A percentile compares a stretch with the other conserved stretches of the same genome.
These are phyloP conservation scores for Aspergillus nidulans DNA, from an alignment of 495 filamentous ascomycete species.

Conservation along the genomic window DNA sequence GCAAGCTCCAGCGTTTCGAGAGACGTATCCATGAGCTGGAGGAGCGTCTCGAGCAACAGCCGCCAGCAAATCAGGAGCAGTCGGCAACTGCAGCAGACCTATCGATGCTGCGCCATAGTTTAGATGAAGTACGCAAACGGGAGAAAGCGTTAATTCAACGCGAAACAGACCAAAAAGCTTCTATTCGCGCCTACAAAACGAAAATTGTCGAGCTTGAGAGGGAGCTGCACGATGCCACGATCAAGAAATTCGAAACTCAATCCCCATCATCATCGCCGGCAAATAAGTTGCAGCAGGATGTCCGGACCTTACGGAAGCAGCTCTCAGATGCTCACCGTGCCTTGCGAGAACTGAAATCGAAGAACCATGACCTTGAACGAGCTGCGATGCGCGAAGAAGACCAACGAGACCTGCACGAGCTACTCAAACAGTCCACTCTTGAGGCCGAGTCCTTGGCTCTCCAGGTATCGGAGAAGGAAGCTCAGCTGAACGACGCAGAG, in stretches of 20 bases:
- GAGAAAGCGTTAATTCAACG: conserved; percentile 59
- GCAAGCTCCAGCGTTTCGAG: conserved; percentile 56
- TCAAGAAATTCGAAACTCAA: conserved; percentile 44
- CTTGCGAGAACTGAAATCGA: conserved; percentile 52
- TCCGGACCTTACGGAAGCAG: conserved; percentile 58
- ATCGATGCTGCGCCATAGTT: conserved; percentile 52
- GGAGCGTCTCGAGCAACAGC: conserved; percentile 44
- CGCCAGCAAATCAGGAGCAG: conserved; percentile 27
- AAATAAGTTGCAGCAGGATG: conserved; percentile 53
- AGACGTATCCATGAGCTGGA: conserved; percentile 56
- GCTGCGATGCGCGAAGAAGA: conserved; percentile 51
- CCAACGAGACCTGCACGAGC: conserved; percentile 60
- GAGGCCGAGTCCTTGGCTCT: conserved; percentile 60
- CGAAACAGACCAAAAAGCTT: conserved; percentile 55
- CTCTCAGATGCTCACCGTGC: conserved; percentile 58
- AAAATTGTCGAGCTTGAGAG: conserved; percentile 54
- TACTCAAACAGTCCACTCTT: conserved; percentile 61
- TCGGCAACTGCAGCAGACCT: conserved; percentile 52
- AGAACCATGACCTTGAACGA: conserved; percentile 46
- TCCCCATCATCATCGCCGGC: conserved; percentile 51
- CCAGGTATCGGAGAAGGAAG: conserved; percentile 51
- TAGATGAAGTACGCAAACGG: conserved; percentile 59
- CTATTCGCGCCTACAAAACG: conserved; percentile 49
- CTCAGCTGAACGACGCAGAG: conserved; percentile 53
- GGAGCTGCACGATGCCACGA: conserved; percentile 49